Base-by-base conservation (phyloP, 2,329 filamentous ascomycete genomes). In the Xylariaceae sp. region DNA sequence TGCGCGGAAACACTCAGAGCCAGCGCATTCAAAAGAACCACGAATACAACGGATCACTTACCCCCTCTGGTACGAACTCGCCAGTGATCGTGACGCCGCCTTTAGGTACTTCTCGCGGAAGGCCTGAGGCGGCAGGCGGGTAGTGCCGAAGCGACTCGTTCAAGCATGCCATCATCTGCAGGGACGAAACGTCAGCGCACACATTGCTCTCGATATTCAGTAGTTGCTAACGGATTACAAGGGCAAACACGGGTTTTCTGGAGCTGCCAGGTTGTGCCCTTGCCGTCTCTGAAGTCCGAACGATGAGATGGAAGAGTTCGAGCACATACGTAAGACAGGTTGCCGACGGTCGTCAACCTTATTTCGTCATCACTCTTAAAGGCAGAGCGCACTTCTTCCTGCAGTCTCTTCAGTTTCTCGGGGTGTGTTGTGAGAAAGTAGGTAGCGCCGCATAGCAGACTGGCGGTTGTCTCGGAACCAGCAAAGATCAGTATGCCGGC, bases 71-170 rank as follows among this genome's bases (percentile, higher is more conserved):
- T 3, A 69, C 59, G 36, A 58, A 61, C 8, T 48, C 49, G 12
- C 62, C 66, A 2, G 54, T 48, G 18, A 69, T 47, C 3, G 51
- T 56, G 4, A 51, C 56, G 41, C 66, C 66, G 2, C 65, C 65
- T 18, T 56, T 49, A 1, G 63, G 62, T 2, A 52, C 42, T 2
- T 44, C 2, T n/a, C 67, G 43, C 0, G 64, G 62, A 13, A 69
- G 45, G 1, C 61, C 61, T 8, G 26, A 40, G 0, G 56, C 53
- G 30, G 64, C 63, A 1, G 67, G 67, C 10, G 75, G 74, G 51
- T 75, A 77, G 41, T 71, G 62, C 5, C 75, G 68, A 37, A 78
- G 57, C 1, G 66, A 59, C 62, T 78, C 75, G 26, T 76, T 68
- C 8, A 77, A 62, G 47, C 65, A 68, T 2, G 74, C 75, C 12